Evolutionary conservation across 2,329 filamentous ascomycete genomes (phyloP), one percentile per base, ranked within the genome.

Genomic region (Myriosclerotinia duriaeana): DNA sequence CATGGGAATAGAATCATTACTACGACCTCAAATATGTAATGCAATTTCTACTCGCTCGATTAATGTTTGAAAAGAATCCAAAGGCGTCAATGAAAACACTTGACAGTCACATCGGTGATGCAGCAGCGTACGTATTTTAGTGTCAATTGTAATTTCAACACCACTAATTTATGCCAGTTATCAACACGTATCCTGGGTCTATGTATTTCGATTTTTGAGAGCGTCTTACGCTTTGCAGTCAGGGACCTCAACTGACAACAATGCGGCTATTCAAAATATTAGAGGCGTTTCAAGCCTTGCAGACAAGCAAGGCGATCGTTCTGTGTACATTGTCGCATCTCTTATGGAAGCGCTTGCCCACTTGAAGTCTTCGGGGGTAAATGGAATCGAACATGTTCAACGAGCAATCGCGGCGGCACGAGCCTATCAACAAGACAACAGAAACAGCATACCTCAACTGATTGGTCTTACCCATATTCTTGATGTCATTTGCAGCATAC

Each of bases 1-100:
- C 34, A 17, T 34, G 15, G 40, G 17, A 26, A 26, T 72, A 86
- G 79, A 84, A 86, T 68, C 82, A 83, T 56, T 82, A 87, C 68
- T 73, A 79, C 36, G 90, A 93, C 71, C 77, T 93, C 50, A 92
- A 91, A 75, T 92, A 92, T 77, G 87, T 86, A 69, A 91, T 92
- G 83, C 86, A 91, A 70, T 91, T 92, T 74, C 79, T 92, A 20
- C 84, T 90, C 67, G 83, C 88, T 59, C 88, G 90, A 71, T 84
- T 90, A 1, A 80, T 91, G 66, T 91, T 89, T 71, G 87, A 89
- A 72, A 85, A 87, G 53, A 92, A 87, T 70, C 85, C 85, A 63
- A 91, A 89, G 72, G 89, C 89, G 1, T 89, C 90, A 0, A 80
- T 93, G 72, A 93, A 89, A 69, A 84, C 87, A 0, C 79, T 92